phyloP scores from a whole-genome alignment of 331 rosid species.

The Stylosanthes scabra region DNA sequence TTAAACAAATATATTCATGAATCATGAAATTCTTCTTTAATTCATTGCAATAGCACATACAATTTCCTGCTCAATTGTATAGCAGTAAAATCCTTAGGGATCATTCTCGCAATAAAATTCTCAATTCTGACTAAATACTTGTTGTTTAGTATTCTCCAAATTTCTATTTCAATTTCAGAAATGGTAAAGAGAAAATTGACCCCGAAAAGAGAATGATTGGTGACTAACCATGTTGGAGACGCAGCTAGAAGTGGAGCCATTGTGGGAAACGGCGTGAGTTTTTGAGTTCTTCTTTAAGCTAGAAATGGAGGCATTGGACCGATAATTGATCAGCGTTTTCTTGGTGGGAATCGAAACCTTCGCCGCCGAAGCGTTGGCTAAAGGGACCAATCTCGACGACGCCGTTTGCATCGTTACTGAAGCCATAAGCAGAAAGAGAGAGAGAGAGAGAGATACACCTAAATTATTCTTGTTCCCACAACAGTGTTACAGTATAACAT shows the following conservation, averaged over 20 bases:
- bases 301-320: slow-evolving; percentile 45
- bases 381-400: slow-evolving; percentile 37
- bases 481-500: background rate
- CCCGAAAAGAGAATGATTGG: background rate
- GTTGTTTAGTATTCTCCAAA: background rate
- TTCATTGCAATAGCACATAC: background rate
- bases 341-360: slow-evolving; percentile 21
- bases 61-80: too few species aligned
- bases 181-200: background rate
- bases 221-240: slow-evolving; percentile 59
- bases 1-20: slow-evolving; percentile 8
- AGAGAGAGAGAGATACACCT: background rate
- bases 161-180: background rate
- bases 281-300: background rate
- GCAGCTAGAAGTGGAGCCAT: slow-evolving; percentile 58
- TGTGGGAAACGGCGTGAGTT: slow-evolving; percentile 50
- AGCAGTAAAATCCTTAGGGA: background rate
- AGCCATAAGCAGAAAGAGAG: slow-evolving; percentile 40
- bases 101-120: background rate
- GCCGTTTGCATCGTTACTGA: slow-evolving; percentile 55
- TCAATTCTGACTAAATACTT: too few species aligned
- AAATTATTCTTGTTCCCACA: background rate
- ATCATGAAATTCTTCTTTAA: slow-evolving; percentile 2
- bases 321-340: background rate
- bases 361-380: slow-evolving; percentile 40